Evolutionary conservation across 208 protist genomes (phyloP).

Genomic region (Zelonia costaricensis): DNA sequence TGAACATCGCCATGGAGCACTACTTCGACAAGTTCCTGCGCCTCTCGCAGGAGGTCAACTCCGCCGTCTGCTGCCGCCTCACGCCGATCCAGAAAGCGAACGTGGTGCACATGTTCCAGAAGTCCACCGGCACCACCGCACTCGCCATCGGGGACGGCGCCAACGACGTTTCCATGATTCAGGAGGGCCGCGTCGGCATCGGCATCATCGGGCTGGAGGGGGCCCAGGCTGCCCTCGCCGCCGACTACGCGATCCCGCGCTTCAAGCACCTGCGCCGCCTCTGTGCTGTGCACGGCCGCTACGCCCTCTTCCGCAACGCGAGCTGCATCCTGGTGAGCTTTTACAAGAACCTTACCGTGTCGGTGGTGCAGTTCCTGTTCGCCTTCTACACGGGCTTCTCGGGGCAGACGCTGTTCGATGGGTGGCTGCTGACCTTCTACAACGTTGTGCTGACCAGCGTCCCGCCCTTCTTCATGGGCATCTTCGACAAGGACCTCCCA

Average conservation of each 20-base stretch:
- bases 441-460: constrained; percentile 89
- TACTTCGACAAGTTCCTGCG: constrained; percentile 74
- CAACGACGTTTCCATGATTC: constrained; percentile 98
- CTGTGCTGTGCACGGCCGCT: constrained; percentile 95
- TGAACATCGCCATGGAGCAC: constrained; percentile 71
- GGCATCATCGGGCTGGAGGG: constrained; percentile 97
- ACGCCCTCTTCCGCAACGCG: constrained; percentile 93
- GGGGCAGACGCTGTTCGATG: constrained; percentile 87
- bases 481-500: constrained; percentile 93
- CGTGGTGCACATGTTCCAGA: constrained; percentile 92
- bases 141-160: constrained; percentile 98
- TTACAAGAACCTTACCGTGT: constrained; percentile 97
- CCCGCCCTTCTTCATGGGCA: constrained; percentile 89
- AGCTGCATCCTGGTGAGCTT: constrained; percentile 95
- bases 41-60: constrained; percentile 77
- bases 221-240: constrained; percentile 91
- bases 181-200: constrained; percentile 94
- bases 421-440: constrained; percentile 89
- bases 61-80: constrained; percentile 89
- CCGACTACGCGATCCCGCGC: constrained; percentile 95
- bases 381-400: constrained; percentile 89
- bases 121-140: constrained; percentile 79
- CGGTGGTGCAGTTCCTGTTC: constrained; percentile 92
- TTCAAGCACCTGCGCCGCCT: constrained; percentile 94
- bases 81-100: constrained; percentile 91